Base-by-base conservation (phyloP, 225 moss, liverwort and hornwort genomes). In the Marchantia paleacea region DNA sequence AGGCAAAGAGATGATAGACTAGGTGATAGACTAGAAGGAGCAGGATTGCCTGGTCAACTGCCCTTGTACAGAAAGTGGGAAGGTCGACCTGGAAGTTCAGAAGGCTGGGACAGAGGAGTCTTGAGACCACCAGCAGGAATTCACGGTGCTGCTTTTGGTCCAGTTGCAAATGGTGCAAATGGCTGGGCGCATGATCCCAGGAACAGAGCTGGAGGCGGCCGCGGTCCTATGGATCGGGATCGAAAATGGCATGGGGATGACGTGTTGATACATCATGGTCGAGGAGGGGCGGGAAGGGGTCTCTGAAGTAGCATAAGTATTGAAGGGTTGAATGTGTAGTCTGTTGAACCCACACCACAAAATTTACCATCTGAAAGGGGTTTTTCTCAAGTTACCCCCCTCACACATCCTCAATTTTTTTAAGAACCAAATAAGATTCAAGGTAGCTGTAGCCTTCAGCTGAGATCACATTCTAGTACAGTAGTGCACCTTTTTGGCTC, bases 21-120 rank as follows among this genome's bases (percentile, higher is more conserved):
- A 84, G 90, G 73, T 72, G 68, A 39, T 39, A 39, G 39, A 39
- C 16, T 86, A 76, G 81, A 82, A 50, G 80, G 86, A 52, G 85
- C 89, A 78, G 13, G 29, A 25, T 57, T 57, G 15, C 29, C 16
- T 10, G 85, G 84, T 15, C 80, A 78, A 12, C 88, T 78, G 66
- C 92, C 88, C 65, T 84, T 90, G 74, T 86, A 87, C 10, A 84
- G 91, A 52, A 91, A 91, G 80, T 97, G 93, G 96, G 96, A 97
- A n/a, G 88, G 91, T 61, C 75, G 93, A 85, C 93, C 96, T 55
- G 94, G 92, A 60, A 92, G 91, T 80, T 91, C 92, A 30, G 96
- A 94, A 85, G 93, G 88, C 69, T 88, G 93, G 92, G 89, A 88
- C 67, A 93, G 85, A 76, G 90, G 83, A 48, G 85, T 80, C 80